Base-by-base conservation (phyloP, 257 asterid genomes). In the Eustoma russellianum region DNA sequence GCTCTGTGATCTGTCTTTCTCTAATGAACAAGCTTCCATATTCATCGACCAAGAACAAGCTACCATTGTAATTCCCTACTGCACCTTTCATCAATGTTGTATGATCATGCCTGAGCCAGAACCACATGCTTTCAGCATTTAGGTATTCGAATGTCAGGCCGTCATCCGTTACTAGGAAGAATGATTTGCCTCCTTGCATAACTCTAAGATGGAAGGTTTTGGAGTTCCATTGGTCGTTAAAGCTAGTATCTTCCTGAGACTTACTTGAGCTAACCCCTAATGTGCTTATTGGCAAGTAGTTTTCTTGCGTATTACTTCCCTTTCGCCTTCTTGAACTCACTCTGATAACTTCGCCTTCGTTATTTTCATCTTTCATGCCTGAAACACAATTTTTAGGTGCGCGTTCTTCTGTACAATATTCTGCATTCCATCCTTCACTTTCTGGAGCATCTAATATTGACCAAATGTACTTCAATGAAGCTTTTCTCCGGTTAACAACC, bases 401-500 rank as follows among this genome's bases (percentile, higher is more conserved):
- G 3, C 65, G 83, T 62, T 81, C 83, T 66, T 80, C 94, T 14
- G 70, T 82, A 70, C 97, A 89, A 30, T 89, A 86, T 53, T 89
- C 93, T 0, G 83, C 84, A 54, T 89, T 89, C 97, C 97, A 89
- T 41, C 97, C 97, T 72, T 89, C 97, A 0, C 84, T 76, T 67
- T 86, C 96, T 0, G 97, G 96, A 54, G 94, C 86, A 47, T 89
- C 96, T 64, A 86, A 3, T 17, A 81, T 13, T 2, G 94, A 86
- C 97, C 97, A 89, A 2, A 81, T 79, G n/a, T 86, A 81, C 59
- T 73, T 86, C 18, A 60, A 64, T 13, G 64, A 38, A 5, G 82
- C 59, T 70, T 71, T 89, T 67, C 88, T 74, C 43, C 85, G 58
- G 33, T 66, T 46, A 44, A 66, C 78, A 33, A 68, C 50, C 7